These are phyloP conservation scores for Hypericum androsaemum DNA, from an alignment of 345 rosid genomes.

Conservation along the genomic window DNA sequence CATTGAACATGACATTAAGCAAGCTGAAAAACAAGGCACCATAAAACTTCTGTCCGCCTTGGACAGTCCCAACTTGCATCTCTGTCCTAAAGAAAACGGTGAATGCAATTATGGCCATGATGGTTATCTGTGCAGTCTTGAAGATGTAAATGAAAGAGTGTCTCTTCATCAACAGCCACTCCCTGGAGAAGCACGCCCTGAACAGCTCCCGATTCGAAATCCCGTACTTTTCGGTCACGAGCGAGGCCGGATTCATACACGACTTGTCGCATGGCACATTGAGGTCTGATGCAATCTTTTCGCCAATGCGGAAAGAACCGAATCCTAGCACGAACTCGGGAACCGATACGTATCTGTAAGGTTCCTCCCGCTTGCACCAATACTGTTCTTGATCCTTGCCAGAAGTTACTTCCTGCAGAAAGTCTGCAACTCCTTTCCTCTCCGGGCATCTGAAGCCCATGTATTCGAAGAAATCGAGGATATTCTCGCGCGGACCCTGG, in stretches of 20 bases:
- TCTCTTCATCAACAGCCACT: background rate
- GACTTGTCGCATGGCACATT: background rate
- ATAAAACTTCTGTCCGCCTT: background rate
- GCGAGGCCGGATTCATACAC: background rate
- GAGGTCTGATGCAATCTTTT: background rate
- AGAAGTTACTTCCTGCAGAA: constrained; percentile 1
- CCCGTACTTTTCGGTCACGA: background rate
- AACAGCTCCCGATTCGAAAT: background rate
- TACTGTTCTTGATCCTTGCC: background rate
- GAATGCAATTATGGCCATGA: background rate
- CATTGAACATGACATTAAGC: background rate
- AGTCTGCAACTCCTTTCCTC: constrained; percentile 5
- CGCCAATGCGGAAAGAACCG: background rate
- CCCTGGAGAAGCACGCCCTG: background rate
- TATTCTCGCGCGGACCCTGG: background rate
- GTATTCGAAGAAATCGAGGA: background rate
- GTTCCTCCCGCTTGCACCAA: background rate
- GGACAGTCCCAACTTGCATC: background rate
- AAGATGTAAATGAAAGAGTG: constrained; percentile 1
- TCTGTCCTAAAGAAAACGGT: constrained; percentile 1
- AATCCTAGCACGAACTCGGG: background rate
- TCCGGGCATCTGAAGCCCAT: background rate
- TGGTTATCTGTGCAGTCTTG: background rate
- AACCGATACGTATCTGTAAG: background rate
- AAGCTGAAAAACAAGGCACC: constrained; percentile 1